phyloP scores from a whole-genome alignment of 306 rosid genomes.

The Glycine soja region DNA sequence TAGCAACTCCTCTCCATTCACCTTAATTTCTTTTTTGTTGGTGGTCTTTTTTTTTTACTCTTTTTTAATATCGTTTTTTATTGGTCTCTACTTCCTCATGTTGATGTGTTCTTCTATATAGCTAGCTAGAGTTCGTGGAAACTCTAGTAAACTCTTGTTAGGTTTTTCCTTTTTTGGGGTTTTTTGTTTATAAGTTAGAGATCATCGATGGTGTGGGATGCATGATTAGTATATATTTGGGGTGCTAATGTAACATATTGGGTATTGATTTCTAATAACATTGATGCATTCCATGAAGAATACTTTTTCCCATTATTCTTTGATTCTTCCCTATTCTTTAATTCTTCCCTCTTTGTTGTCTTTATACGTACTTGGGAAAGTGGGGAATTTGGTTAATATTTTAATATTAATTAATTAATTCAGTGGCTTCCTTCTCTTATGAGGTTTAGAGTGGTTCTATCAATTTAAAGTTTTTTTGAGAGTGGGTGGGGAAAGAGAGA shows the following conservation, averaged over 20 bases:
- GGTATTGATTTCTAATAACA: slow-evolving; percentile 45
- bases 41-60: too few species aligned
- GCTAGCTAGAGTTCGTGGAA: slow-evolving; percentile 36
- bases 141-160: slow-evolving; percentile 31
- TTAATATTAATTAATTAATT: background rate
- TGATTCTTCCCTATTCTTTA: background rate
- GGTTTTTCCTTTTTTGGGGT: background rate
- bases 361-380: background rate
- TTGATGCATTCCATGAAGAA: background rate
- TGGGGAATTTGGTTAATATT: background rate
- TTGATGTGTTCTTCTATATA: slow-evolving; percentile 39
- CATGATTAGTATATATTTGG: slow-evolving; percentile 40
- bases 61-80: background rate
- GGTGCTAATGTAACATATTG: slow-evolving; percentile 16
- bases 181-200: slow-evolving; percentile 30
- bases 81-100: background rate
- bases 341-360: background rate
- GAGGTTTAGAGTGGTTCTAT: background rate
- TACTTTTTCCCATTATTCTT: slow-evolving; percentile 11
- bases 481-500: background rate
- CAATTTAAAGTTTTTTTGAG: background rate
- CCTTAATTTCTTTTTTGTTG: too few species aligned
- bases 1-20: too few species aligned
- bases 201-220: slow-evolving; percentile 32
- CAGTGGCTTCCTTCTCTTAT: too few species aligned